A percentile compares a stretch with the other conserved stretches of the same genome.
Conservation (phyloP, 2,329 filamentous ascomycete species). For the Colletotrichum musae region DNA sequence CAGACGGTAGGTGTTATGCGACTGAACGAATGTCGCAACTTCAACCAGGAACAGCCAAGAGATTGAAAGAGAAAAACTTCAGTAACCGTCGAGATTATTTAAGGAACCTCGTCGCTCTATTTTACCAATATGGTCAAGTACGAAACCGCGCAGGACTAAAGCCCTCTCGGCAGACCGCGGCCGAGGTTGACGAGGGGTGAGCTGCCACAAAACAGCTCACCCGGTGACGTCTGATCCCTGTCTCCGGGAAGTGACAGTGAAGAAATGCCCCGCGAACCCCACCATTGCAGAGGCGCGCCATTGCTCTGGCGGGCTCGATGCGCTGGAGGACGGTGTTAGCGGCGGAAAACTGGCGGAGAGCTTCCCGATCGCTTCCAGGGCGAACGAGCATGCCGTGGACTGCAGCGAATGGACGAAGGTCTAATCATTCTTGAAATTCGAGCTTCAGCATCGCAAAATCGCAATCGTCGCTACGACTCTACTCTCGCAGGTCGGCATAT, state of each 20-base stretch:
- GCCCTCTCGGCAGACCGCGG: constrained; percentile 30
- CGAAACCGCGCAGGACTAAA: constrained; percentile 9
- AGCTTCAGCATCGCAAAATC: neutral
- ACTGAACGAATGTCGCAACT: neutral
- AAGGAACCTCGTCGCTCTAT: constrained; percentile 22
- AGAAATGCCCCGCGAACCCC: constrained; percentile 39
- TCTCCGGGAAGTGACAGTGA: constrained; percentile 17
- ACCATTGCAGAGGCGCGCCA: constrained; percentile 31
- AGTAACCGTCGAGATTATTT: constrained; percentile 11
- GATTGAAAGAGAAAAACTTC: neutral
- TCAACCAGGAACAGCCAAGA: neutral
- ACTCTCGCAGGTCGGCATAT: neutral
- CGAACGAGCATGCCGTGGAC: no score
- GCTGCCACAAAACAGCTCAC: constrained; percentile 40
- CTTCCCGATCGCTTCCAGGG: neutral
- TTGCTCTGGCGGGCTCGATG: constrained; percentile 12
- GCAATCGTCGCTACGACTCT: neutral
- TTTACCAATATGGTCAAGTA: constrained; percentile 22
- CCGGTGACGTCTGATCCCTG: constrained; percentile 37
- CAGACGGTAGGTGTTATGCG: neutral
- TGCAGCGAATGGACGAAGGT: no score
- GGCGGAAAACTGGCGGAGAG: constrained; percentile 35
- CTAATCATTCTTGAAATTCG: no score
- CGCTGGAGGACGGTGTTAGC: constrained; percentile 17
- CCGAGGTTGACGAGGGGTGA: constrained; percentile 29